A percentile compares a stretch with the other conserved stretches of the same genome.
These are phyloP conservation scores for Aphanomyces invadans DNA, from an alignment of 352 stramenopile genomes.

Conservation along the genomic window DNA sequence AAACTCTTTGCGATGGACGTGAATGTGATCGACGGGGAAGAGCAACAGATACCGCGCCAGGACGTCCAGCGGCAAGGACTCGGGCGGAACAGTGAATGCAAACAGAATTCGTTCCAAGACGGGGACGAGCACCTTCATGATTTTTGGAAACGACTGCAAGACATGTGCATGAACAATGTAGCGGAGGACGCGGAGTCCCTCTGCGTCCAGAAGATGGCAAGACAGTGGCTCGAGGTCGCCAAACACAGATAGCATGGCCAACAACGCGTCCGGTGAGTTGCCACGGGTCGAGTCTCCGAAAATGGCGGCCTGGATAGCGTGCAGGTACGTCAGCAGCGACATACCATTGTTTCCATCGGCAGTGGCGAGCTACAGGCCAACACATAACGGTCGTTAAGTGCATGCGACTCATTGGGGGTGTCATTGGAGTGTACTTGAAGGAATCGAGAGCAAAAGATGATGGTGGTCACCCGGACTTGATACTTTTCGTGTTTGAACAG, in stretches of 20 bases:
- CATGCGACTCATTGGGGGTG: too few relatives aligned
- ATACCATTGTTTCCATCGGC: neutral
- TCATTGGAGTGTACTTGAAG: conserved; percentile 28
- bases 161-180: conserved; percentile 71
- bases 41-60: conserved; percentile 45
- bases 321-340: neutral
- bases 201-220: conserved; percentile 20
- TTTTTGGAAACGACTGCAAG: conserved; percentile 63
- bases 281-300: conserved; percentile 37
- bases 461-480: conserved; percentile 12
- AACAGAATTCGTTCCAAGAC: conserved; percentile 46
- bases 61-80: conserved; percentile 32
- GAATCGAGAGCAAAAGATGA: conserved; percentile 38
- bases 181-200: conserved; percentile 34
- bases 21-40: conserved; percentile 39
- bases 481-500: conserved; percentile 56
- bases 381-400: too few relatives aligned
- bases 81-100: conserved; percentile 35
- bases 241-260: conserved; percentile 60
- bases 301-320: conserved; percentile 14
- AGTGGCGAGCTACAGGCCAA: neutral
- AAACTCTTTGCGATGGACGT: conserved; percentile 13
- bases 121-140: conserved; percentile 46
- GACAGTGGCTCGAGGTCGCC: conserved; percentile 28
- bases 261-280: conserved; percentile 64